phyloP scores from a whole-genome alignment of 1,284 basidiomycete genomes.

The Xanthoconium separans region DNA sequence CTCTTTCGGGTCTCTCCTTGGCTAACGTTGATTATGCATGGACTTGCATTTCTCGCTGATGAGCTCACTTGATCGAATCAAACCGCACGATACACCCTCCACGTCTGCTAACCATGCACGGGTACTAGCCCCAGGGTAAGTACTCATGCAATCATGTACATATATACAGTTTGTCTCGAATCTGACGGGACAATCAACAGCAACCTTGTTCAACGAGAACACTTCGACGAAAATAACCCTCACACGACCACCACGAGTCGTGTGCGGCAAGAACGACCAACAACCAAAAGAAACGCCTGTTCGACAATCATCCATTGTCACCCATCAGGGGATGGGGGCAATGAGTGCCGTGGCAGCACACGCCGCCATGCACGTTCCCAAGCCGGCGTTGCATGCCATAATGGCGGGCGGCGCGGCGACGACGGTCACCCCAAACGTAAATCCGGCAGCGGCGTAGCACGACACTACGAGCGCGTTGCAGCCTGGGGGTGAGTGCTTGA shows the following conservation, averaged over 20 bases:
- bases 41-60: too few relatives aligned
- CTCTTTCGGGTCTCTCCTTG: too few relatives aligned
- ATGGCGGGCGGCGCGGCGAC: conserved; percentile 44
- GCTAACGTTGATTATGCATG: too few relatives aligned
- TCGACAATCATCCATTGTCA: neutral
- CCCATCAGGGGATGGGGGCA: conserved; percentile 28
- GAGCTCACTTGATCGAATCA: too few relatives aligned
- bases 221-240: neutral
- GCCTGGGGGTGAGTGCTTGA: conserved; percentile 35
- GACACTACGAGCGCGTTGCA: conserved; percentile 52
- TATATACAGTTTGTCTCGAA: conserved; percentile 11
- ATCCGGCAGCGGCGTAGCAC: conserved; percentile 54
- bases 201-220: too few relatives aligned
- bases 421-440: conserved; percentile 49
- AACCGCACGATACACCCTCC: too few relatives aligned
- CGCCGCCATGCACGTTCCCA: conserved; percentile 46
- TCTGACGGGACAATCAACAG: too few relatives aligned
- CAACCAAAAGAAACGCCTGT: neutral
- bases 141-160: neutral
- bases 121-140: too few relatives aligned
- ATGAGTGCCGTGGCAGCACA: conserved; percentile 40
- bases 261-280: too few relatives aligned
- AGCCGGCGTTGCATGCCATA: conserved; percentile 48
- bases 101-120: neutral
- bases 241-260: neutral